phyloP scores from a whole-genome alignment of 768 basidiomycete species.

The Exsudoporus frostii region DNA sequence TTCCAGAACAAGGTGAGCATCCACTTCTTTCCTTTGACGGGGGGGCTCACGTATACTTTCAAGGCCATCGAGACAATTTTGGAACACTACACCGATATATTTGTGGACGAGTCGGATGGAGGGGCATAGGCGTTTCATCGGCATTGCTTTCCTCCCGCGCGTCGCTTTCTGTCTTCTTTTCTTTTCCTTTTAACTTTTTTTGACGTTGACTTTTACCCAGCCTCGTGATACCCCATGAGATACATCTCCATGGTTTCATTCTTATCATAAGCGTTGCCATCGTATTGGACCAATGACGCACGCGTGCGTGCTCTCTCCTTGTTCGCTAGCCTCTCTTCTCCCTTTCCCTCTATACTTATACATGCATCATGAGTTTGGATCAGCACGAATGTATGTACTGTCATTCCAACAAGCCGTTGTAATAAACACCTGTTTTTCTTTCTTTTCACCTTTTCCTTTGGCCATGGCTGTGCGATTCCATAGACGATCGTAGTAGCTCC shows the following conservation, averaged over 20 bases:
- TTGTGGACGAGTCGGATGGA: conserved; percentile 81
- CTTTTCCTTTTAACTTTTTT: background rate
- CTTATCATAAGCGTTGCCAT: conserved; percentile 8
- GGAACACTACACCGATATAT: conserved; percentile 92
- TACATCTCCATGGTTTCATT: conserved; percentile 7
- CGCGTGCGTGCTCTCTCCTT: background rate
- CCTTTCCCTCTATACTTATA: conserved; percentile 17
- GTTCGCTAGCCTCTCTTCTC: background rate
- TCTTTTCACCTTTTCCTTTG: background rate
- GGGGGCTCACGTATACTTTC: conserved; percentile 8
- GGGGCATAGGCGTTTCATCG: conserved; percentile 17
- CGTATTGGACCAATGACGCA: conserved; percentile 5
- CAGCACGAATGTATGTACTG: conserved; percentile 20
- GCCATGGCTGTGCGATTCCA: background rate
- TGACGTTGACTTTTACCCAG: conserved; percentile 22
- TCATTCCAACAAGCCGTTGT: conserved; percentile 9
- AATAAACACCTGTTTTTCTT: background rate
- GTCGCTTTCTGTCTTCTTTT: background rate
- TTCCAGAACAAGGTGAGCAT: conserved; percentile 65
- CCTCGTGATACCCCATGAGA: conserved; percentile 26
- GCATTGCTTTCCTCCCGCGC: background rate
- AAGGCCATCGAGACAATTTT: conserved; percentile 95
- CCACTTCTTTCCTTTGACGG: background rate
- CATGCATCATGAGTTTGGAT: conserved; percentile 8
- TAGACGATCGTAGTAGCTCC: background rate